phyloP scores from a whole-genome alignment of 1,284 basidiomycete genomes.

The Hymenochaete sp. region DNA sequence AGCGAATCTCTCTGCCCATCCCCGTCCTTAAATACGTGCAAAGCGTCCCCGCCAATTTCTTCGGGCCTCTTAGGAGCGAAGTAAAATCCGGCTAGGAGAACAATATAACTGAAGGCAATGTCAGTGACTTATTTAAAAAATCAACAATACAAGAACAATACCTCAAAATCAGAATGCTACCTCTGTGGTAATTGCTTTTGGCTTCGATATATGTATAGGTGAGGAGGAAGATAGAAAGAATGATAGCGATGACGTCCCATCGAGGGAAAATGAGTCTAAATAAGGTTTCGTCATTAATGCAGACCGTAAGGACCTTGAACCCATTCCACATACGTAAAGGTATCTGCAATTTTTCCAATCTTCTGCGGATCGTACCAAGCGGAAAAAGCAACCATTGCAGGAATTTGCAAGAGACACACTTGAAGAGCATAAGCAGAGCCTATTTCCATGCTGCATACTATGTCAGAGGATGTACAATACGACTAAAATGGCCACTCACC shows the following conservation, averaged over 20 bases:
- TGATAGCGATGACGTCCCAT: conserved; percentile 96
- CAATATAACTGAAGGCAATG: conserved; percentile 35
- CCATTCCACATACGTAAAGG: conserved; percentile 70
- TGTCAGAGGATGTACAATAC: neutral
- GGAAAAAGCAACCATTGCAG: conserved; percentile 97
- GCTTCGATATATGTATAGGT: conserved; percentile 99
- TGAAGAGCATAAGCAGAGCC: conserved; percentile 98
- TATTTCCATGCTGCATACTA: conserved; percentile 91
- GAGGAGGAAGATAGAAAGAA: conserved; percentile 91
- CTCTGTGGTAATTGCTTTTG: conserved; percentile 93
- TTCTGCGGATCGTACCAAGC: conserved; percentile 83
- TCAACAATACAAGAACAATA: conserved; percentile 28
- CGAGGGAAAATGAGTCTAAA: conserved; percentile 91
- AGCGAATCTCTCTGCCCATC: too few species aligned
- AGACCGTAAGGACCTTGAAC: neutral
- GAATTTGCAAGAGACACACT: conserved; percentile 96
- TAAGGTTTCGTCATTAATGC: neutral
- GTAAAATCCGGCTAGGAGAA: conserved; percentile 53
- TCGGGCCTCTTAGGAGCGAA: conserved; percentile 36
- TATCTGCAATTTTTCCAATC: conserved; percentile 76
- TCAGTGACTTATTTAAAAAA: neutral
- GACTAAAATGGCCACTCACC: conserved; percentile 39
- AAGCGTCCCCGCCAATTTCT: conserved; percentile 19
- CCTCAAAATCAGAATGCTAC: conserved; percentile 88
- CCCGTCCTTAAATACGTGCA: too few species aligned